Evolutionary conservation across 352 stramenopile genomes (phyloP), one percentile per base, ranked within the genome.

Genomic region (Stephanocyclus meneghinianus): DNA sequence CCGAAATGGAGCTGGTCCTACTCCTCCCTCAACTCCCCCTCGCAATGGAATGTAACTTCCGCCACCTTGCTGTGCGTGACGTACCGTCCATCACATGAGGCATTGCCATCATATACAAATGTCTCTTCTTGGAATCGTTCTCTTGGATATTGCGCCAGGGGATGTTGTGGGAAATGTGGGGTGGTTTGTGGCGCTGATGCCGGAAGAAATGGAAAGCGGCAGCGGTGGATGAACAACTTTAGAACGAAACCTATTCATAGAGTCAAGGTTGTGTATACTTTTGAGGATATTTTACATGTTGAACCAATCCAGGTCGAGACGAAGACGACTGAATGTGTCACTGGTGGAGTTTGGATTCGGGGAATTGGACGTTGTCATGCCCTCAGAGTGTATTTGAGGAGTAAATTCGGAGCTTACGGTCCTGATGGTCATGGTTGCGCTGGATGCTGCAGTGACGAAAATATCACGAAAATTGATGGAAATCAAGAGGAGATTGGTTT

Each of bases 341-440:
- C 32, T 67, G 63, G 48, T 50, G 77, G 71, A 35, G 37, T 85
- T 13, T 85, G 71, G 78, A 80, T 92, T 76, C 57, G 74, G 62
- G 87, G 84, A 18, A 78, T 90, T 61, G 87, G 84, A 53, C 35
- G 77, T 29, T 92, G 87, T 66, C 76, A 88, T 68, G 87, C 84
- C 16, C 65, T 92, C 11, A 75, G 81, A 57, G 78, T 92, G 10
- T 83, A 83, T 80, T 70, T 92, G 47, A 76, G 67, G 67, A 74
- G 81, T 2, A 78, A 86, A 55, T 87, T 84, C 62, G 63, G 57
- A 18, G 62, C 65, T 29, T 48, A 1, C 13, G 32, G 32, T 53
- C 10, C 13, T 21, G 45, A 9, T 53, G 45, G 45, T 53, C 2
- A 26, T 2, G 9, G 10, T 53, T 16, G n/a, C 13, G 2, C 13